These are phyloP conservation scores for Medicago ruthenica DNA, from an alignment of 306 rosid genomes.

Conservation along the genomic window DNA sequence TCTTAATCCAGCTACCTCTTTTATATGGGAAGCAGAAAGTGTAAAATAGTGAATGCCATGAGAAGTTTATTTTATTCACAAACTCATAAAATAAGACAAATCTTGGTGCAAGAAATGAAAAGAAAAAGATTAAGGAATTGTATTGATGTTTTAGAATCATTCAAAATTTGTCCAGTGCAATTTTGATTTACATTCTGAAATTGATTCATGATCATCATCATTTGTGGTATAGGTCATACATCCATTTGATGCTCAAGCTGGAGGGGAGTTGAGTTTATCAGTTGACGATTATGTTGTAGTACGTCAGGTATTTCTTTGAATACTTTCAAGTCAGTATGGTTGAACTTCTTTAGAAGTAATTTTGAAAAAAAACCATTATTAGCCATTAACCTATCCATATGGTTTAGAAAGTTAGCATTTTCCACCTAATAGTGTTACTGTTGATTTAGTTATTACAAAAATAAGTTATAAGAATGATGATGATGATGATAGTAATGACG, in stretches of 20 bases:
- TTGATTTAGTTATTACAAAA: constrained; percentile 25
- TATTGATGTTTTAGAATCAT: constrained; percentile 5
- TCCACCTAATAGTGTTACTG: neutral
- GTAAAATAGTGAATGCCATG: neutral
- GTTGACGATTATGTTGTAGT: constrained; percentile 79
- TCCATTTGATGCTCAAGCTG: constrained; percentile 91
- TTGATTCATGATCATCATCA: constrained; percentile 32
- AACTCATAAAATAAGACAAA: neutral
- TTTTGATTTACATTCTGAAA: constrained; percentile 3
- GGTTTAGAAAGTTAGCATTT: neutral
- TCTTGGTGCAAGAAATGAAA: constrained; percentile 1
- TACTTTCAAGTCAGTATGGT: neutral
- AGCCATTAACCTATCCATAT: constrained; percentile 9
- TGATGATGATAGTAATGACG: too few species aligned
- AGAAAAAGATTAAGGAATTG: neutral
- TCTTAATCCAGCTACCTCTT: neutral
- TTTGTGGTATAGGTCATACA: constrained; percentile 71
- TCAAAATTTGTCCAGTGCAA: constrained; percentile 24
- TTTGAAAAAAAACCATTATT: neutral
- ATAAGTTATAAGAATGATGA: neutral
- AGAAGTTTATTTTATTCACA: neutral
- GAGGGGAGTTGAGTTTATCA: constrained; percentile 79
- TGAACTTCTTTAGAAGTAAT: neutral
- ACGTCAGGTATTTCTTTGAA: constrained; percentile 69
- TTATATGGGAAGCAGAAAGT: neutral